Evolutionary conservation across 495 filamentous ascomycete genomes (phyloP).

Genomic region (Venustampulla echinocandica): DNA sequence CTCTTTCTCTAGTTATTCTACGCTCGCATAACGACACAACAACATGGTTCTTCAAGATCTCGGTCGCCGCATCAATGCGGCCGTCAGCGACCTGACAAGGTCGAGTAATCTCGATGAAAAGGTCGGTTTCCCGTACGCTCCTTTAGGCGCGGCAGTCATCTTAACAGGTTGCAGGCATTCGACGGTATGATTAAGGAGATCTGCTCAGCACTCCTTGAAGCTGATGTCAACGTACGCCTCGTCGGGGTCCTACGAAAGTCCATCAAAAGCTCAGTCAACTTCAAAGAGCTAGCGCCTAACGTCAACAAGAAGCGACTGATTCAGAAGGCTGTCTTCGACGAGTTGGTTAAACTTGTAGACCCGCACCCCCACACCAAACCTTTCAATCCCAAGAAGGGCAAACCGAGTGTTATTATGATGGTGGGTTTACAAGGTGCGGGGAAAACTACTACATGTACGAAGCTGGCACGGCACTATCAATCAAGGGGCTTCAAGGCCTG

Average conservation of each 20-base stretch:
- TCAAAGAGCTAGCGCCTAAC: slow-evolving; percentile 76
- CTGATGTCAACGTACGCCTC: slow-evolving; percentile 94
- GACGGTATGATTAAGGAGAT: slow-evolving; percentile 98
- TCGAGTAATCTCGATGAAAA: slow-evolving; percentile 93
- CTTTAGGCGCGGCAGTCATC: neutral
- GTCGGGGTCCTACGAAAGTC: slow-evolving; percentile 87
- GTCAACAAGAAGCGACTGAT: slow-evolving; percentile 98
- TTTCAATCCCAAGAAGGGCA: slow-evolving; percentile 95
- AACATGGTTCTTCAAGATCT: slow-evolving; percentile 97
- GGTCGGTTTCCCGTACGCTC: slow-evolving; percentile 37
- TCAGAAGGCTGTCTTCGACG: slow-evolving; percentile 96
- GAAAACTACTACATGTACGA: slow-evolving; percentile 98
- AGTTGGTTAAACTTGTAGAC: slow-evolving; percentile 90
- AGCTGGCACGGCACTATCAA: slow-evolving; percentile 91
- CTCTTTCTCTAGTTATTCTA: neutral
- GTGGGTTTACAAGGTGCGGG: slow-evolving; percentile 94
- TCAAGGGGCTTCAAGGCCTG: slow-evolving; percentile 89
- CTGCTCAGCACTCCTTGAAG: slow-evolving; percentile 83
- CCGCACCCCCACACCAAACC: slow-evolving; percentile 91
- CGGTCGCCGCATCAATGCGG: slow-evolving; percentile 94
- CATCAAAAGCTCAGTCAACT: slow-evolving; percentile 83
- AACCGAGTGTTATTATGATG: slow-evolving; percentile 97
- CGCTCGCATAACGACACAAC: slow-evolving; percentile 6
- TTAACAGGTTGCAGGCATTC: slow-evolving; percentile 59
- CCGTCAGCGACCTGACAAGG: slow-evolving; percentile 86